Evolutionary conservation across 176 grass and related monocot species (phyloP).

Genomic region (Lolium perenne): DNA sequence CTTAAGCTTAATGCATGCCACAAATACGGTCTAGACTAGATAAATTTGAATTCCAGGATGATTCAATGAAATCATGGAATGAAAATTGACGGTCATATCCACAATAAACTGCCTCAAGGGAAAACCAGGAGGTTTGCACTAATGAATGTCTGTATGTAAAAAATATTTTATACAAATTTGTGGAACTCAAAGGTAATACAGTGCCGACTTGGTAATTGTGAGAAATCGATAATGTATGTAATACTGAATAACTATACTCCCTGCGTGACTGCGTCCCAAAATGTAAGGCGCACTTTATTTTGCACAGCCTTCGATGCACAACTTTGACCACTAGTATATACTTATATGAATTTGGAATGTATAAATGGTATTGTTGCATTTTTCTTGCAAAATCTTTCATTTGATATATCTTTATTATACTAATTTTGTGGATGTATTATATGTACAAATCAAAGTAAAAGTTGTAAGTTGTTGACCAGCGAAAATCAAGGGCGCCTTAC

Average conservation of each 20-base stretch:
- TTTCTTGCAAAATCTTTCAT: too few species aligned
- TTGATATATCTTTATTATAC: too few species aligned
- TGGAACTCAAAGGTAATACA: not conserved
- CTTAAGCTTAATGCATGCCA: constrained; percentile 1
- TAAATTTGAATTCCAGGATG: constrained; percentile 5
- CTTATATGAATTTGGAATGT: too few species aligned
- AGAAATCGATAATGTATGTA: not conserved
- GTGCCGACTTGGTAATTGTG: not conserved
- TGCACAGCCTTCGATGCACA: too few species aligned
- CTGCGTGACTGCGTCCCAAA: too few species aligned
- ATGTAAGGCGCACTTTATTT: too few species aligned
- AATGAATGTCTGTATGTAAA: constrained; percentile 1
- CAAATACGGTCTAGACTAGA: not conserved
- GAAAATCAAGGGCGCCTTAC: too few species aligned
- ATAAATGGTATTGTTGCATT: too few species aligned
- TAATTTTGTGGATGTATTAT: too few species aligned
- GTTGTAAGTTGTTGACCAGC: too few species aligned
- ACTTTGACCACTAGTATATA: too few species aligned
- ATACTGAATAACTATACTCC: not conserved
- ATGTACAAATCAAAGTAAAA: too few species aligned
- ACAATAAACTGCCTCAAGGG: not conserved
- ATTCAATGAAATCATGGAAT: constrained; percentile 18
- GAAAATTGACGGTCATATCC: not conserved
- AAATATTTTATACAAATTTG: not conserved
- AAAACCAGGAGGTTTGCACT: not conserved